phyloP scores from a whole-genome alignment of 202 grass and related monocot genomes.

The Hordeum pubiflorum region DNA sequence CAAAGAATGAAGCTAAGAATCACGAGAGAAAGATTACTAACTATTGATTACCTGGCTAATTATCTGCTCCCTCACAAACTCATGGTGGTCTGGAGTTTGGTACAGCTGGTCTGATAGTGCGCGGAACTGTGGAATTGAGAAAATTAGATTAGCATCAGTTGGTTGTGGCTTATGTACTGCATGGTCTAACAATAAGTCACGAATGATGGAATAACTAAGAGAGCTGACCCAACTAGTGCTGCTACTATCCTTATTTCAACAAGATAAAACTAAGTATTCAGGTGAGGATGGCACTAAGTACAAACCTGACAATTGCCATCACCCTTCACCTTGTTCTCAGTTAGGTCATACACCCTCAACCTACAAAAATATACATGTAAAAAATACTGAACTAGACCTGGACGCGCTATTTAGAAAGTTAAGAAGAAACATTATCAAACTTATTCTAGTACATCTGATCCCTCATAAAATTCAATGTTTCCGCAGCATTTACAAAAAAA shows the following conservation, averaged over 20 bases:
- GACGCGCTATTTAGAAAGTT: neutral
- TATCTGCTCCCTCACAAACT: conserved; percentile 89
- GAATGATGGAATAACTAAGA: neutral
- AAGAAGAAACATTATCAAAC: neutral
- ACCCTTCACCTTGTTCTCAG: conserved; percentile 85
- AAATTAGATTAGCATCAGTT: conserved; percentile 18
- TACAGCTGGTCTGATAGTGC: conserved; percentile 96
- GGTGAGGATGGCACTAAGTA: neutral
- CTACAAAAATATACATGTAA: conserved; percentile 33
- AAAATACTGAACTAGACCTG: conserved; percentile 8
- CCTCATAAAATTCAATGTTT: neutral
- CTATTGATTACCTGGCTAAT: conserved; percentile 53
- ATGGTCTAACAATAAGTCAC: neutral
- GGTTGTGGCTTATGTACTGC: neutral
- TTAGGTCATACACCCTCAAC: conserved; percentile 74
- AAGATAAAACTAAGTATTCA: neutral
- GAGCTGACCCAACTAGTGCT: neutral
- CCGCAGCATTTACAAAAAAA: neutral
- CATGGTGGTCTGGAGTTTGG: conserved; percentile 79
- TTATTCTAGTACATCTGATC: neutral
- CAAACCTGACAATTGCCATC: conserved; percentile 99
- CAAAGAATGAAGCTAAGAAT: neutral
- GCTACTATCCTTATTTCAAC: neutral
- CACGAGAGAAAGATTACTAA: neutral
- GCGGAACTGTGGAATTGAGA: conserved; percentile 59